Conservation (phyloP, 2,329 filamentous ascomycete species). For the Chalaropsis ovoidea region DNA sequence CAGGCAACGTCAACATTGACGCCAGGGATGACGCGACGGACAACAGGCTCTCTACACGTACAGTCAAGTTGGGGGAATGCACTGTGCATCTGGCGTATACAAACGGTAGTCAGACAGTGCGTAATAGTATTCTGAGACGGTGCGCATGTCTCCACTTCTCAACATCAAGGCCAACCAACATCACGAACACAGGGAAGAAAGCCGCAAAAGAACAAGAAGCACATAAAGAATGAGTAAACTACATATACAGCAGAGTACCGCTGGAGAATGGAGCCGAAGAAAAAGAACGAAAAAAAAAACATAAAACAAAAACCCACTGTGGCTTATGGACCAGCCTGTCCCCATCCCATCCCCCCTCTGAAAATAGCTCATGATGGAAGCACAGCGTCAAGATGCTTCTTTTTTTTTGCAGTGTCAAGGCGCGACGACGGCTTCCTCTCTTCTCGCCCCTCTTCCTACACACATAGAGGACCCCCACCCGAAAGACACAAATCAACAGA, state of each 20-base stretch:
- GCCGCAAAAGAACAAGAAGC: background rate
- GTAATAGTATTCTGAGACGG: background rate
- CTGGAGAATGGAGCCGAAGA: background rate
- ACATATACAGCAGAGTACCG: background rate
- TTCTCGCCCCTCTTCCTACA: background rate
- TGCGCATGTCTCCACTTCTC: background rate
- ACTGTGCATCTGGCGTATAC: background rate
- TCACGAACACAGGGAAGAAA: no score
- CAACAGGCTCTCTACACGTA: constrained; percentile 15
- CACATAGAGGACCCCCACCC: background rate
- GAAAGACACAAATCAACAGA: constrained; percentile 15
- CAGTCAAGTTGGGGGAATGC: background rate
- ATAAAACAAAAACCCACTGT: background rate
- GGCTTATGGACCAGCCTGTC: background rate
- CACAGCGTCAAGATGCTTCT: constrained; percentile 8
- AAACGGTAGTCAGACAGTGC: background rate
- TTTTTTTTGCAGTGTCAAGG: constrained; percentile 1
- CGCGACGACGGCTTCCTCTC: no score
- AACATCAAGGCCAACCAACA: background rate
- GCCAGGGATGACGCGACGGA: constrained; percentile 6
- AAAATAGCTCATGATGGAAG: no score
- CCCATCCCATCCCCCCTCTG: no score
- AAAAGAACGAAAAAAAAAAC: no score
- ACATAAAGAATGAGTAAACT: background rate
- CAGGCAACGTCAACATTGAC: background rate